Evolutionary conservation across 2,329 filamentous ascomycete species (phyloP), one percentile per base, ranked within the genome.

Genomic region (Aspergillus japonicus): DNA sequence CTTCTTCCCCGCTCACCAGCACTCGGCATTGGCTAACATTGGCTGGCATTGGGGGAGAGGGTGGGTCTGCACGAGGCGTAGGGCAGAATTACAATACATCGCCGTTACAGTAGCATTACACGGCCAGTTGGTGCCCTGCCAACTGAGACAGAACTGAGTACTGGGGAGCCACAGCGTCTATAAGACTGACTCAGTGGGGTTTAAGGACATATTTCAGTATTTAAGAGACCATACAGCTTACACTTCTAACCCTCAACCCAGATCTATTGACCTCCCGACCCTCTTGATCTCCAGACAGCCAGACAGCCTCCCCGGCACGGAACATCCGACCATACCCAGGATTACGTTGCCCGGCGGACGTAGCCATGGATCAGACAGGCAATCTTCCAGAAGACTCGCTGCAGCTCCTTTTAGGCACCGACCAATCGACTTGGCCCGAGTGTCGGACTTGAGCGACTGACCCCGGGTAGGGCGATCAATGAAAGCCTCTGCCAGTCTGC

Each of bases 41-140:
- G 53, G 53, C 53, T 21, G 14, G 19, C 10, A 11, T 16, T 21
- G 14, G 10, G 3, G 5, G 26, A 23, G n/a, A 10, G 7, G 1
- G 59, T 61, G 59, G 59, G 52, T 50, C 59, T 31, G 50, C 56
- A 58, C 56, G 56, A 61, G 56, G 52, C 56, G 35, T 61, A 61
- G 56, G 59, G 56, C 59, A 56, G 50, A 56, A 26, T 35, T 19
- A 44, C 39, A 12, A 19, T 44, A 44, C 33, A 35, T 2, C 33
- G 14, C 8, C 3, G 14, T 5, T 35, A 16, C 33, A 35, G 33
- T 10, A 35, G 11, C 12, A 16, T 12, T 16, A 35, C 33, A 35
- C 26, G 26, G 26, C 7, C 26, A 8, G 26, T 2, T 1, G 26
- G 26, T 7, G 26, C 26, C 26, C 7, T 26, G 26, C 26, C 26